Percentiles rank a stretch among this genome's conserved stretches.
phyloP scores from a whole-genome alignment of 345 rosid species.

The Anacardium occidentale region DNA sequence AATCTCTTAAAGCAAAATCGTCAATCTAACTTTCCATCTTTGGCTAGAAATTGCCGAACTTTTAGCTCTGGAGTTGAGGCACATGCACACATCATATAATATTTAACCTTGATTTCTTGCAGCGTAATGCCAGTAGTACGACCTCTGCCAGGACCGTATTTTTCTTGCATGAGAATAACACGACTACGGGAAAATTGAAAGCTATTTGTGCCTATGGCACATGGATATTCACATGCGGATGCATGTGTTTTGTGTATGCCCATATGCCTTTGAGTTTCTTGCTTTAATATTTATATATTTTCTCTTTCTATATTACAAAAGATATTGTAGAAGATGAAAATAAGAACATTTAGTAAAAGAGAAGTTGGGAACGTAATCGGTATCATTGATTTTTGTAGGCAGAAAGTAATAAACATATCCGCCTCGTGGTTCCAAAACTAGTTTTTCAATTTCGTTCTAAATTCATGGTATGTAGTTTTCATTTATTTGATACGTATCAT shows the following conservation, averaged over 20 bases:
- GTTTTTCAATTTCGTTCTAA: neutral
- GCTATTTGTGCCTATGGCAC: neutral
- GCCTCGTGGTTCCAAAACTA: no score
- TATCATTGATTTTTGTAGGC: no score
- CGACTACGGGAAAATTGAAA: no score
- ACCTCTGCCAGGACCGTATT: neutral
- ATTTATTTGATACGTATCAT: no score
- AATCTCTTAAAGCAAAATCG: neutral
- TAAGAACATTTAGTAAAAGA: no score
- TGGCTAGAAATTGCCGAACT: no score
- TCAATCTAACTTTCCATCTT: neutral
- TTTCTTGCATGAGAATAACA: neutral
- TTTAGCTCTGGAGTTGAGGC: neutral
- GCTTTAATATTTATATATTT: neutral
- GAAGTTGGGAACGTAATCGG: no score
- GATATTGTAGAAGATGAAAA: no score
- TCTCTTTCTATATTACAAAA: no score
- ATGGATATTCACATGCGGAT: slow-evolving; percentile 21
- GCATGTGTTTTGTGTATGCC: neutral
- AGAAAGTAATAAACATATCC: no score
- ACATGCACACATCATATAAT: neutral
- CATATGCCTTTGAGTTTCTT: neutral
- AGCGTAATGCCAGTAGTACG: neutral
- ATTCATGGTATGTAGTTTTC: no score
- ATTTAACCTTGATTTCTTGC: neutral